Evolutionary conservation across 2,329 filamentous ascomycete species (phyloP), one percentile per base, ranked within the genome.

Genomic region (Exophiala sideris): DNA sequence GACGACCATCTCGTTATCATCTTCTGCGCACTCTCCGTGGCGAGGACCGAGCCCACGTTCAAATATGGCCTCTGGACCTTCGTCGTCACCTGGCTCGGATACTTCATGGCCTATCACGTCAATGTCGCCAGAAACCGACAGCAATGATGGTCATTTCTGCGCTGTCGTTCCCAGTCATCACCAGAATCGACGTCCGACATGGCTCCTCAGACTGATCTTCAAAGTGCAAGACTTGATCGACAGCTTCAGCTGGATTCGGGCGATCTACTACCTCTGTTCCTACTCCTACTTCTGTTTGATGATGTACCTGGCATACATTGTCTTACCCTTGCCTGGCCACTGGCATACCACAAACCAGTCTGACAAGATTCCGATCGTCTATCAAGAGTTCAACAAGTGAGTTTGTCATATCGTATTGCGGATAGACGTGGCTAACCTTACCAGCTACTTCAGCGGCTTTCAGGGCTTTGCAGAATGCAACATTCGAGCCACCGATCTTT

Each of bases 401-500:
- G 53, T 54, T 7, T 34, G 18, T 32, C 16, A 14, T 33, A 11
- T n/a, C n/a, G 7, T 5, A 29, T 20, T 29, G n/a, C 24, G n/a
- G 8, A 35, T 38, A 5, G 48, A 20, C 12, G 24, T 35, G 9
- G 51, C 40, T 53, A 45, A 48, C 40, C 5, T 45, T 16, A 16
- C 21, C 50, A 72, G 70, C 62, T 65, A 69, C 60, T 67, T 73
- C 56, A 62, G 54, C 41, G 60, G 64, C 42, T 73, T 68, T 60
- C 57, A 67, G 57, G 71, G 71, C 36, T 63, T 60, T 56, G 62
- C 69, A 46, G 67, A 72, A 49, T 74, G 71, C 56, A 65, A 66
- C 47, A 68, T 73, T 48, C 65, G 64, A 24, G 69, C 67, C 8
- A 48, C 54, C 39, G 66, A 70, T 42, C 62, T 74, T 32, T 74